Evolutionary conservation across 1,284 basidiomycete species (phyloP), one percentile per base, ranked within the genome.

Genomic region (Leccinum fuscescens): DNA sequence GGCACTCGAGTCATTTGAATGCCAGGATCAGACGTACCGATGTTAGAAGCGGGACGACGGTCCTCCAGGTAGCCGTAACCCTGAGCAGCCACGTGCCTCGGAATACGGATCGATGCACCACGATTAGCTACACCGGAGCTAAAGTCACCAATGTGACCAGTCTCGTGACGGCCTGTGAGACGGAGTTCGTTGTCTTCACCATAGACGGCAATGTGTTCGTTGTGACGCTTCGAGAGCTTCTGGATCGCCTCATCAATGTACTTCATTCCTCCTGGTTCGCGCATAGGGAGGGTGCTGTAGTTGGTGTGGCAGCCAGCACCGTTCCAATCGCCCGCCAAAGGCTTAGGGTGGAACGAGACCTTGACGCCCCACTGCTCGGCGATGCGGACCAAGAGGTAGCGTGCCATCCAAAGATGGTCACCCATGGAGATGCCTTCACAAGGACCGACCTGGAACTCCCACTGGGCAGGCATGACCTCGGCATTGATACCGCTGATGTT

Each of bases 401-500:
- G 92, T 51, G 95, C 93, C 85, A 97, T 94, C 93, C 93, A 96
- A 71, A 97, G 88, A 79, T 97, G 95, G 79, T 99, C 96, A 70
- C 96, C 96, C 93, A 99, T 97, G 68, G 92, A 85, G 77, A 99
- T 98, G 66, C 96, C 96, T 77, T 92, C 90, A 75, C 96, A 98
- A 46, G 96, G 96, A 63, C 96, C 96, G 70, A 99, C 95, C 80
- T 99, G 97, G 92, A 97, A 99, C 82, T 99, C 96, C 96, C 96
- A 98, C 80, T 99, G 97, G 62, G 96, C 90, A 29, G 97, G 96
- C 96, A 99, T 98, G 70, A 99, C 97, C 81, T 99, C 97, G 67
- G 97, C 97, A 78, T 99, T 99, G 82, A 99, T 98, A 75, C 97
- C 97, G 65, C 94, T 96, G 82, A 98, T 98, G 82, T 95, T 96